A percentile compares a stretch with the other conserved stretches of the same genome.
Evolutionary conservation across 306 rosid species (phyloP).

Genomic region (Trichosanthes cucumerina): DNA sequence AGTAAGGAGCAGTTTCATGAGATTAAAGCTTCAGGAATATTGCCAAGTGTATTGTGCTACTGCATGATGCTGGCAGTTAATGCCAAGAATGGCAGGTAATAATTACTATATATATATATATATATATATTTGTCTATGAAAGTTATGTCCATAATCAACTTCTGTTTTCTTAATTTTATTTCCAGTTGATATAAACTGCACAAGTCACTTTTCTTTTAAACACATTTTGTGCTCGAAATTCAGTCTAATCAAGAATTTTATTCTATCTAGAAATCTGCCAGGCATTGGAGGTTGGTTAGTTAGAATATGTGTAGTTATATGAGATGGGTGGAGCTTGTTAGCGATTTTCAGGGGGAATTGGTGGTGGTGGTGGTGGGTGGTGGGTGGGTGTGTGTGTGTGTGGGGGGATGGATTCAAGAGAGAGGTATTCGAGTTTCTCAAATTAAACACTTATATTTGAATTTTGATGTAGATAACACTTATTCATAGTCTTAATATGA

Average conservation of each 20-base stretch:
- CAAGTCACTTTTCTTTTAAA: neutral
- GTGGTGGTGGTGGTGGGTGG: no score
- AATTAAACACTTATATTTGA: neutral
- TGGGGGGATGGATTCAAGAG: neutral
- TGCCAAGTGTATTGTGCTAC: conserved; percentile 84
- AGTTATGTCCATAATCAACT: neutral
- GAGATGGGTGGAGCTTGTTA: neutral
- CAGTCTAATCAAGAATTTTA: neutral
- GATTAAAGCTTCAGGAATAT: conserved; percentile 63
- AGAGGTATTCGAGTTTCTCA: neutral
- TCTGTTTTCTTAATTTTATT: neutral
- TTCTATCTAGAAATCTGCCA: neutral
- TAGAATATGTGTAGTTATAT: neutral
- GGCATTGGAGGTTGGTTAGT: neutral
- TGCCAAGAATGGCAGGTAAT: conserved; percentile 79
- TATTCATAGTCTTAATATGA: neutral
- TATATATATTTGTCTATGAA: neutral
- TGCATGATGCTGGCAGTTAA: conserved; percentile 95
- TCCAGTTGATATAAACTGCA: neutral
- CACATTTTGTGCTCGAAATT: neutral
- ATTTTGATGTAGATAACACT: neutral
- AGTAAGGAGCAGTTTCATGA: conserved; percentile 84
- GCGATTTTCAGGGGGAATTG: neutral
- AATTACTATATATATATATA: neutral
- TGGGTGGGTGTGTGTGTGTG: no score